Evolutionary conservation across 495 filamentous ascomycete genomes (phyloP), one percentile per base, ranked within the genome.

Genomic region (Thozetella sp.): DNA sequence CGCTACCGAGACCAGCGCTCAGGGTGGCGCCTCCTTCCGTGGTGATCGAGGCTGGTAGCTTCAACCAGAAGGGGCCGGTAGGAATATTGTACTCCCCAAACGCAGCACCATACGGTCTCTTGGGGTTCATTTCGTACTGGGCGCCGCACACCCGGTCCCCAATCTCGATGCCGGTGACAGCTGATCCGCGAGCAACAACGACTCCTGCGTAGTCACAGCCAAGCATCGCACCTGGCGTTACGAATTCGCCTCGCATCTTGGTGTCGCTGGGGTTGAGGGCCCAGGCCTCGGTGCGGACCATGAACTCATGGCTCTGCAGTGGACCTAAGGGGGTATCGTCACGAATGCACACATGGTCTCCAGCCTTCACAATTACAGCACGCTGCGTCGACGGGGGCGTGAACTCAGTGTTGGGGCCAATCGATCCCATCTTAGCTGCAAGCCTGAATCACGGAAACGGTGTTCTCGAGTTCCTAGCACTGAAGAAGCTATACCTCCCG

Each of bases 191-290:
- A 19, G 69, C 67, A n/a, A 73, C 68, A 0, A 83, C 71, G 0
- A 56, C 67, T 1, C 80, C 80, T 1, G 77, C 65, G 51, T 64
- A 79, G 56, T 83, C 80, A 62, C 66, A 73, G 0, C 79, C 79
- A 51, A 67, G 57, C 55, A 70, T 67, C 3, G 68, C 68, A 2
- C 78, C 78, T 1, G 64, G 65, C 0, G 59, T 67, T 1, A 71
- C 63, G 12, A 76, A 69, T 9, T 63, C 56, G 22, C 69, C 62
- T 11, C 68, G 60, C 68, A 79, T 74, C 51, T 82, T 83, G 43
- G 56, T 70, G 62, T 82, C 79, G 37, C 62, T 69, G 0, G 79
- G 79, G 58, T 81, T 83, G 6, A 83, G 48, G 15, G 72, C 75
- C 13, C 80, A 76, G 1, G 71, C 65, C 11, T 56, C 55, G 22